Conservation (phyloP, 257 asterid species). For the Solanum infundibuliforme region DNA sequence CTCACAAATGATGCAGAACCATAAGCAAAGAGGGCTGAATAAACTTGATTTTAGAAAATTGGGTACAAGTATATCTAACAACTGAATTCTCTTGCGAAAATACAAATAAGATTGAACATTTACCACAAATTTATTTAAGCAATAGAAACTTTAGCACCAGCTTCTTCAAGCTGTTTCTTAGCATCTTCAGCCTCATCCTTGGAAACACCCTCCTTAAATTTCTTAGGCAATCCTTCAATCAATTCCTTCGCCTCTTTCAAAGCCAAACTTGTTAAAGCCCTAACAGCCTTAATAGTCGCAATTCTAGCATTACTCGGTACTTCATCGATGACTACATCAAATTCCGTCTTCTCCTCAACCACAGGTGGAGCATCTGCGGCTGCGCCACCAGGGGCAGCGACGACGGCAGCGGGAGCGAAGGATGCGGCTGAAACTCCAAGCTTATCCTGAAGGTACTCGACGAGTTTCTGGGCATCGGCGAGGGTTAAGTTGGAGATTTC, state of each 20-base stretch:
- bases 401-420: conserved; percentile 60
- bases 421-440: conserved; percentile 91
- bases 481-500: conserved; percentile 70
- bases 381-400: conserved; percentile 18
- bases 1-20: not conserved
- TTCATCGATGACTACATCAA: conserved; percentile 75
- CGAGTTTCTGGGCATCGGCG: conserved; percentile 88
- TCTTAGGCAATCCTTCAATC: conserved; percentile 93
- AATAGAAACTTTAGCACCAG: conserved; percentile 74
- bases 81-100: not conserved
- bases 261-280: conserved; percentile 71
- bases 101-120: not conserved
- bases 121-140: conserved; percentile 1
- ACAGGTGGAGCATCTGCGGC: conserved; percentile 41
- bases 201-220: conserved; percentile 75
- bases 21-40: not conserved
- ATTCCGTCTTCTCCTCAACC: conserved; percentile 89
- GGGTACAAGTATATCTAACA: not conserved
- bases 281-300: conserved; percentile 72
- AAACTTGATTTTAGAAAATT: not conserved
- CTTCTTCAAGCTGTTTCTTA: conserved; percentile 86
- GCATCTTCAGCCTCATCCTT: conserved; percentile 91
- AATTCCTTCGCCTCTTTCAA: conserved; percentile 84
- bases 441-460: conserved; percentile 90
- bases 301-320: conserved; percentile 79